Percentiles rank a stretch among this genome's conserved stretches.
Conservation (phyloP, 495 filamentous ascomycete species). For the Penicillium goetzii region DNA sequence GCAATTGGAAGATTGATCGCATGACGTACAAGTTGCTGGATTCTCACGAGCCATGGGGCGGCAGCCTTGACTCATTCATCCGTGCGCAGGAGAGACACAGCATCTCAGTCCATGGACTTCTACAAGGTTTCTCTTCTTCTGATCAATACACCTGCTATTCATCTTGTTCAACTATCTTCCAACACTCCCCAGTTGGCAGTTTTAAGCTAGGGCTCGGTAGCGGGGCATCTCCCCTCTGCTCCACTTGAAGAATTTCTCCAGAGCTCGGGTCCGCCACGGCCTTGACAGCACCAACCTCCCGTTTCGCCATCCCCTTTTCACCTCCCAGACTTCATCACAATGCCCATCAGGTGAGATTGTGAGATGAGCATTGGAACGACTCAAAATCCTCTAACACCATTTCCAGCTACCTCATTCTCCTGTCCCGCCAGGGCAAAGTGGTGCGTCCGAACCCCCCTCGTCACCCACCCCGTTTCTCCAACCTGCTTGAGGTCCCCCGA, state of each 20-base stretch:
- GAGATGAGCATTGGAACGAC: constrained; percentile 1
- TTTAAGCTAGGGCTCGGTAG: constrained; percentile 31
- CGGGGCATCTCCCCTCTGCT: constrained; percentile 38
- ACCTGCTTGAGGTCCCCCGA: constrained; percentile 30
- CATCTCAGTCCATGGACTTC: background rate
- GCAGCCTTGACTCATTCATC: constrained; percentile 12
- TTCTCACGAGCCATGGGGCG: background rate
- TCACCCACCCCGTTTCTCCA: constrained; percentile 45
- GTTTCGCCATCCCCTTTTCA: constrained; percentile 27
- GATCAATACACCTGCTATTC: background rate
- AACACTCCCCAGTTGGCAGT: constrained; percentile 8
- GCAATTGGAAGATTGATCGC: background rate
- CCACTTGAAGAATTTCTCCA: constrained; percentile 47
- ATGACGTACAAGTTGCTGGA: background rate
- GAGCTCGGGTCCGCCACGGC: constrained; percentile 33
- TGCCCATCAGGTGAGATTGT: constrained; percentile 64
- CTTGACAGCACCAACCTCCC: constrained; percentile 19
- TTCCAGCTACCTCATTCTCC: constrained; percentile 89
- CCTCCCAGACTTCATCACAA: constrained; percentile 35
- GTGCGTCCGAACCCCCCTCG: constrained; percentile 58
- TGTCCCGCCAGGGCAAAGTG: constrained; percentile 98
- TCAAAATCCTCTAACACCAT: constrained; percentile 36
- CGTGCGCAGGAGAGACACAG: background rate
- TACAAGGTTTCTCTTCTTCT: background rate
- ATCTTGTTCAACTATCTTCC: background rate